These are phyloP conservation scores for Delitschia confertaspora DNA, from an alignment of 495 filamentous ascomycete species.

Conservation along the genomic window DNA sequence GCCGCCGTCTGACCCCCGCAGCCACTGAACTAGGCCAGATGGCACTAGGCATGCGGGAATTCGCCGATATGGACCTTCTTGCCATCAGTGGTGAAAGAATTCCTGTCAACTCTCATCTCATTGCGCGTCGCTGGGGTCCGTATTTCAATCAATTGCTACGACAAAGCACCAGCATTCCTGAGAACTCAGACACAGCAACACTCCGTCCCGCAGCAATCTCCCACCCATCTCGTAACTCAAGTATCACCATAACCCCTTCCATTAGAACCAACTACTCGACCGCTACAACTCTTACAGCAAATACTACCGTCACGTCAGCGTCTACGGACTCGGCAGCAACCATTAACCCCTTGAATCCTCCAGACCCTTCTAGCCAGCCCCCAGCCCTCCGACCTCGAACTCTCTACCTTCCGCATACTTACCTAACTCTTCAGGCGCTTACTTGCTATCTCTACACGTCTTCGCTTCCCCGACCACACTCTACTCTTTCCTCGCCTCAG, in stretches of 20 bases:
- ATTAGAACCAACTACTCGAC: constrained; percentile 55
- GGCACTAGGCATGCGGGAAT: constrained; percentile 65
- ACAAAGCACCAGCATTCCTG: constrained; percentile 56
- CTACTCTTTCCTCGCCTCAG: constrained; percentile 82
- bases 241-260: constrained; percentile 73
- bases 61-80: constrained; percentile 96
- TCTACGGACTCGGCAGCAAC: constrained; percentile 23
- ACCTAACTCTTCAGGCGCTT: constrained; percentile 75
- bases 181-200: constrained; percentile 45
- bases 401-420: constrained; percentile 87
- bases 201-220: constrained; percentile 39
- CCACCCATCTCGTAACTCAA: constrained; percentile 56
- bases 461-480: constrained; percentile 62
- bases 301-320: constrained; percentile 20
- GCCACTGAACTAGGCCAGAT: constrained; percentile 80
- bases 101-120: constrained; percentile 82
- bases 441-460: constrained; percentile 92
- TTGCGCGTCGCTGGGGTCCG: constrained; percentile 83
- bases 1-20: constrained; percentile 55
- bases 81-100: constrained; percentile 84
- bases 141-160: constrained; percentile 87
- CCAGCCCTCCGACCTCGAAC: constrained; percentile 71
- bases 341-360: constrained; percentile 35
- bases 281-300: constrained; percentile 36
- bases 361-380: constrained; percentile 42